Evolutionary conservation across 345 rosid species (phyloP).

Genomic region (Isatis tinctoria): DNA sequence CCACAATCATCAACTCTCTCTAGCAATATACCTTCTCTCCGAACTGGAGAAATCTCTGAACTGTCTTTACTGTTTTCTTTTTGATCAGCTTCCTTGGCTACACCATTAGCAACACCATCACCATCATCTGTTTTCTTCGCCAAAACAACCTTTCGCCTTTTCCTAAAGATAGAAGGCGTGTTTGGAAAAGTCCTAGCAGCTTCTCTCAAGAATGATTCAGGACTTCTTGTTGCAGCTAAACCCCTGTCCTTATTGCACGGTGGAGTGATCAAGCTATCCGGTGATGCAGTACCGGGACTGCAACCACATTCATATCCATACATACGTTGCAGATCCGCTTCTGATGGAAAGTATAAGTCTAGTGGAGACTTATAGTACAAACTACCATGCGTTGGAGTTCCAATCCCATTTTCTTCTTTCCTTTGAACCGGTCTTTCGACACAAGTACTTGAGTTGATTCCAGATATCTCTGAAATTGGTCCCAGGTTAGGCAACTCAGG

Average conservation of each 20-base stretch:
- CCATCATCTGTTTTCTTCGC: conserved; percentile 32
- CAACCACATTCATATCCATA: conserved; percentile 35
- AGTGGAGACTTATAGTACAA: conserved; percentile 52
- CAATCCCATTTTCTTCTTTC: conserved; percentile 31
- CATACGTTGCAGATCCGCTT: conserved; percentile 36
- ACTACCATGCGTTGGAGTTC: conserved; percentile 46
- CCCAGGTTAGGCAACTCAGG: conserved; percentile 21
- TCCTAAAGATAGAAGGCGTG: conserved; percentile 88
- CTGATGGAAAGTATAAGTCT: conserved; percentile 36
- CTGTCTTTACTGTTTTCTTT: conserved; percentile 30
- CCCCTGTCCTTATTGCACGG: conserved; percentile 52
- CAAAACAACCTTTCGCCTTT: conserved; percentile 43
- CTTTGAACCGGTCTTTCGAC: conserved; percentile 29
- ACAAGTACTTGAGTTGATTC: conserved; percentile 25
- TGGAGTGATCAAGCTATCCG: conserved; percentile 70
- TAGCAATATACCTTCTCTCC: conserved; percentile 24
- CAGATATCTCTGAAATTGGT: conserved; percentile 33
- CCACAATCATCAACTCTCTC: conserved; percentile 36
- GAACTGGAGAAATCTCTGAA: conserved; percentile 29
- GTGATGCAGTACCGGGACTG: conserved; percentile 47
- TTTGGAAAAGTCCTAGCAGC: conserved; percentile 82
- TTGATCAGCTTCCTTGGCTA: conserved; percentile 26
- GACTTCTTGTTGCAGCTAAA: conserved; percentile 44
- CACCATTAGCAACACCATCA: background rate
- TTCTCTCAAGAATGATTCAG: conserved; percentile 68